Base-by-base conservation (phyloP, 225 moss, liverwort and hornwort genomes). In the Sphagnum tenellum region DNA sequence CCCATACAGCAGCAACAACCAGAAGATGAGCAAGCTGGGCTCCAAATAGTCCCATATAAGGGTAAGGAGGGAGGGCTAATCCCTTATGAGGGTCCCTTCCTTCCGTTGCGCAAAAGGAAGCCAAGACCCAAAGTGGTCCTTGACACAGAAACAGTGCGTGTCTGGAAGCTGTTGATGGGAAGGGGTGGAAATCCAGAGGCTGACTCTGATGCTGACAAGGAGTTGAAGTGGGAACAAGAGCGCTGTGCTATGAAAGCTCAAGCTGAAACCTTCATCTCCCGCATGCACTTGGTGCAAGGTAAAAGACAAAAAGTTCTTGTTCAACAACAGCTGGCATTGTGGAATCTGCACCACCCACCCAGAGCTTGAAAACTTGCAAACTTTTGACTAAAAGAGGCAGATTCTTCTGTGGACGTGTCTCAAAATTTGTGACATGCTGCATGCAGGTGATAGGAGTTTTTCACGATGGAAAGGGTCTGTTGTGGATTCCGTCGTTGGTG, bases 251-350 rank as follows among this genome's bases (percentile, higher is more conserved):
- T 91, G 89, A 81, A 81, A 62, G 46, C 63, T 10, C 80, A 77
- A 54, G 87, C 94, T 7, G 71, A 73, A 55, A 73, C 55, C 0
- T 94, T 94, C 52, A 91, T 94, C 3, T 72, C 71, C 5, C 77
- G 79, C n/a, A 94, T 94, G 94, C 83, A 91, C 49, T 69, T 71
- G 0, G 91, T 94, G 14, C 91, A 91, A 81, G 94, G 85, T 29
- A 29, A 29, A 29, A 29, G 29, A 29, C 29, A 29, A 29, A 29
- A 29, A 29, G 29, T 29, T 29, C 29, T 29, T 29, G 29, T 29
- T 29, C 29, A 29, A 29, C 29, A 29, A 29, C 29, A 29, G 29
- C 29, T 29, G 29, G 29, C 0, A 29, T 29, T 29, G 29, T 29
- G 29, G 29, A 29, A 29, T 29, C 29, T 29, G 29, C 29, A 29